These are phyloP conservation scores for Byssoonygena ceratinophila DNA, from an alignment of 2,329 filamentous ascomycete species.

Conservation along the genomic window DNA sequence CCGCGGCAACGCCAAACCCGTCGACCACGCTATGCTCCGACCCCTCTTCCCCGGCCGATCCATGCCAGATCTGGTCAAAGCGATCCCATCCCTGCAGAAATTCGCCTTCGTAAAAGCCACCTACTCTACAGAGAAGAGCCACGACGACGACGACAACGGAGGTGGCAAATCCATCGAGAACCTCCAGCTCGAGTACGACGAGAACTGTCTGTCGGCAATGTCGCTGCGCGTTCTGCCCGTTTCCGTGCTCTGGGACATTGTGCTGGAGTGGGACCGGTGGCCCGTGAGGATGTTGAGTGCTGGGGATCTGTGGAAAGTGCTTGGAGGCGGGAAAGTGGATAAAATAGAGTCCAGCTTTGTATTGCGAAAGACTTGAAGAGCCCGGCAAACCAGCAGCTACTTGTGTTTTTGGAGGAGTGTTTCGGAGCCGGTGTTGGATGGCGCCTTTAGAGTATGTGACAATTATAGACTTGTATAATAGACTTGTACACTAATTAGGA, in stretches of 20 bases:
- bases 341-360: slow-evolving; percentile 6
- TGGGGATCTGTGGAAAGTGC: slow-evolving; percentile 12
- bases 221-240: slow-evolving; percentile 24
- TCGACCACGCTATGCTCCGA: slow-evolving; percentile 23
- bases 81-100: slow-evolving; percentile 26
- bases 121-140: neutral
- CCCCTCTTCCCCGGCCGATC: slow-evolving; percentile 25
- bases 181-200: slow-evolving; percentile 13
- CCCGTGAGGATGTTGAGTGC: slow-evolving; percentile 19
- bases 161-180: neutral
- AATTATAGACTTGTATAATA: too few relatives aligned
- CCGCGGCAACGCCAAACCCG: slow-evolving; percentile 11
- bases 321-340: slow-evolving; percentile 7
- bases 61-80: slow-evolving; percentile 25
- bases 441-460: too few relatives aligned
- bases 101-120: slow-evolving; percentile 18
- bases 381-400: too few relatives aligned
- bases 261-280: slow-evolving; percentile 29
- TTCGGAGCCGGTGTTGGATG: too few relatives aligned
- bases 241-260: slow-evolving; percentile 28
- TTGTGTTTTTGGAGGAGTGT: too few relatives aligned
- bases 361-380: neutral
- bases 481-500: too few relatives aligned
- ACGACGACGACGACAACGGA: neutral
- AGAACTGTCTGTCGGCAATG: slow-evolving; percentile 20